A percentile compares a stretch with the other conserved stretches of the same genome.
phyloP scores from a whole-genome alignment of 2,329 filamentous ascomycete species.

The Calcarisporium arbuscula region DNA sequence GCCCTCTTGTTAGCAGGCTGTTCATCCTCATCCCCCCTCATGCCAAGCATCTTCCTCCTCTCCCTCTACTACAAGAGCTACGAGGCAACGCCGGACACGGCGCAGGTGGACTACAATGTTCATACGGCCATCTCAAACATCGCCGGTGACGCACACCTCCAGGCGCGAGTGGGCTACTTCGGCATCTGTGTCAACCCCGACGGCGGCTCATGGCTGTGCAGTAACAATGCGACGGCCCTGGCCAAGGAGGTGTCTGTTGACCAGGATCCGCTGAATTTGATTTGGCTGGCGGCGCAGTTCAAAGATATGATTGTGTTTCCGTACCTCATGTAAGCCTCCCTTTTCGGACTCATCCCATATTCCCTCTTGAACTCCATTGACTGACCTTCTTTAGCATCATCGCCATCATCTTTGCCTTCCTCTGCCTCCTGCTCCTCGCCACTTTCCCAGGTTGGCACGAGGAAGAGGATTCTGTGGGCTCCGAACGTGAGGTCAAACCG shows the following conservation, averaged over 20 bases:
- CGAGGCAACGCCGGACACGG: conserved; percentile 70
- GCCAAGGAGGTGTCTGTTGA: conserved; percentile 85
- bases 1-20: conserved; percentile 90
- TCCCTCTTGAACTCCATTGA: too few species aligned
- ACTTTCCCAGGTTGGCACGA: conserved; percentile 98
- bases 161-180: conserved; percentile 94
- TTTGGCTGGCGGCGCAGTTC: conserved; percentile 95
- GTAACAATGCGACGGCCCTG: conserved; percentile 90
- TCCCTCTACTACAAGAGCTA: conserved; percentile 95
- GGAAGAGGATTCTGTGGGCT: conserved; percentile 72
- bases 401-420: conserved; percentile 92
- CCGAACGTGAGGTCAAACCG: conserved; percentile 84
- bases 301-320: conserved; percentile 98
- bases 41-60: conserved; percentile 93
- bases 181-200: conserved; percentile 94
- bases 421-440: conserved; percentile 89
- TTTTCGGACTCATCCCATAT: neutral
- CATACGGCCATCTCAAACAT: conserved; percentile 84
- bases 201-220: conserved; percentile 87
- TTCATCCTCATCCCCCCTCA: conserved; percentile 90
- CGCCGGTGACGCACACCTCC: conserved; percentile 73
- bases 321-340: conserved; percentile 71
- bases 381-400: conserved; percentile 62
- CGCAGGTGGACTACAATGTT: conserved; percentile 87
- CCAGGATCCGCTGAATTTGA: conserved; percentile 91